Conservation (phyloP, 306 rosid genomes). For the Pterocarpus santalinus region DNA sequence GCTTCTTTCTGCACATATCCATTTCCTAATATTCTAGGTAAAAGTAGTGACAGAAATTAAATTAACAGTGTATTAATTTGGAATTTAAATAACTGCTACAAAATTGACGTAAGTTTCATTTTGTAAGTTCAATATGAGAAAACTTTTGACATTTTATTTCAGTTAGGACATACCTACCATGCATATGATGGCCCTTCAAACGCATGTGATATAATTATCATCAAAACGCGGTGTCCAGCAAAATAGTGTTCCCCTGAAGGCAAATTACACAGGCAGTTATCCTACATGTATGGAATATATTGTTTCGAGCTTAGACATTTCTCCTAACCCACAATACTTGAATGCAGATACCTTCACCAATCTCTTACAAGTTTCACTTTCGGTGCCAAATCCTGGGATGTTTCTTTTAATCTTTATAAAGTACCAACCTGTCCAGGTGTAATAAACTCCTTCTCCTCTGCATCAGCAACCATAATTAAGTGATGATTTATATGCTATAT, state of each 20-base stretch:
- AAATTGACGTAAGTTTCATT: neutral
- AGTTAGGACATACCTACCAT: neutral
- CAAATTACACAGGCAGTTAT: too few relatives aligned
- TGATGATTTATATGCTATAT: too few relatives aligned
- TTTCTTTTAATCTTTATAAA: neutral
- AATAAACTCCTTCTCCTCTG: slow-evolving; percentile 67
- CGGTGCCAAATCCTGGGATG: neutral
- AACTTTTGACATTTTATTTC: slow-evolving; percentile 6
- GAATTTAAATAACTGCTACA: neutral
- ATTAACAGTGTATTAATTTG: neutral
- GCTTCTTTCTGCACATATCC: neutral
- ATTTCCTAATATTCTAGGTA: slow-evolving; percentile 21
- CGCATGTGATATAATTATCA: neutral
- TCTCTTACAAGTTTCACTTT: neutral
- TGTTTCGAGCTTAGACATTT: too few relatives aligned
- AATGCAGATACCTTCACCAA: slow-evolving; percentile 4
- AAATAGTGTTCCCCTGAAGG: neutral
- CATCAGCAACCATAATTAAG: slow-evolving; percentile 66
- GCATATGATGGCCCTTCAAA: neutral
- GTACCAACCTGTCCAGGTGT: slow-evolving; percentile 67
- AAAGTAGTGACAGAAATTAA: neutral
- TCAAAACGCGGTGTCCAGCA: neutral
- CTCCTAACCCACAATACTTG: too few relatives aligned
- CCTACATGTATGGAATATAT: too few relatives aligned
- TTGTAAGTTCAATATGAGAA: neutral